Percentiles rank a stretch among this genome's conserved stretches.
Evolutionary conservation across 1,284 basidiomycete genomes (phyloP).

Genomic region (Apiotrichum domesticum): DNA sequence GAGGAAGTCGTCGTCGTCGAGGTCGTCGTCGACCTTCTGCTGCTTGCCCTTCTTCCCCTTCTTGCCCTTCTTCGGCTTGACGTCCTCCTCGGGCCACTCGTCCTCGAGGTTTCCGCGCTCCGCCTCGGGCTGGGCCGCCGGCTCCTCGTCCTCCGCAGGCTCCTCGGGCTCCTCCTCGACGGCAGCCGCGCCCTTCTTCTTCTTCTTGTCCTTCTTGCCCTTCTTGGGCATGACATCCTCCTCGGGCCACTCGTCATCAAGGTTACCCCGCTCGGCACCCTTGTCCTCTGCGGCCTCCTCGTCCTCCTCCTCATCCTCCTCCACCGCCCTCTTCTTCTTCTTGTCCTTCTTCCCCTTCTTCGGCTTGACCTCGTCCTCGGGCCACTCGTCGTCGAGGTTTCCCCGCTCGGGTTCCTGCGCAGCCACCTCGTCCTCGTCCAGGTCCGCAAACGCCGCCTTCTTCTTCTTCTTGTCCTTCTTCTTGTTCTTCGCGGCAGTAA

Average conservation of each 20-base stretch:
- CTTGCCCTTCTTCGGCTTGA: constrained; percentile 45
- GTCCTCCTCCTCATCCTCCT: constrained; percentile 17
- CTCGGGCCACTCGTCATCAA: constrained; percentile 34
- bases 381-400: constrained; percentile 31
- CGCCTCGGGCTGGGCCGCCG: constrained; percentile 13
- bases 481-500: constrained; percentile 25
- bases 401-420: constrained; percentile 28
- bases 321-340: constrained; percentile 44
- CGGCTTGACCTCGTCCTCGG: constrained; percentile 35
- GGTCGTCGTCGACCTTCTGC: constrained; percentile 30
- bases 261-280: constrained; percentile 29
- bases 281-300: constrained; percentile 13
- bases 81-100: constrained; percentile 47
- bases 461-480: constrained; percentile 41
- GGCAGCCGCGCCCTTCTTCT: constrained; percentile 9
- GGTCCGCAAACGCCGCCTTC: constrained; percentile 41
- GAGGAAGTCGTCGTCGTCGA: constrained; percentile 33
- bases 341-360: constrained; percentile 48
- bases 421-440: constrained; percentile 8
- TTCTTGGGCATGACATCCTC: constrained; percentile 44
- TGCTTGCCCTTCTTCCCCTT: constrained; percentile 41
- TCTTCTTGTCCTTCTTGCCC: constrained; percentile 49
- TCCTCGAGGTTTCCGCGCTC: constrained; percentile 29
- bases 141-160: constrained; percentile 27
- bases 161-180: constrained; percentile 17